Evolutionary conservation across 148 eudicot species (phyloP).

Genomic region (Diospyros lotus): DNA sequence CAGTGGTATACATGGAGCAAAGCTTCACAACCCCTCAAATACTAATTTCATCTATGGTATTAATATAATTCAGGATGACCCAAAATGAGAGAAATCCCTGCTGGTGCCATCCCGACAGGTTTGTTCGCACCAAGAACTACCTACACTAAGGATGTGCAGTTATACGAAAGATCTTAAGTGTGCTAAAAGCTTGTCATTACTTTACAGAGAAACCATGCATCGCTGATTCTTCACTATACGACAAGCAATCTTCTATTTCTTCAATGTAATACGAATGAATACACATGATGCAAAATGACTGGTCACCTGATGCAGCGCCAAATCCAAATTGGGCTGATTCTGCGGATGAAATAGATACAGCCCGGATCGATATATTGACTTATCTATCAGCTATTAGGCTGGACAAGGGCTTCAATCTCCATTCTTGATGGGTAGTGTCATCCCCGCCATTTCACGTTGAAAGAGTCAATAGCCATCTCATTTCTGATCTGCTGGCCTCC

Average conservation of each 20-base stretch:
- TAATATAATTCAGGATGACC: background rate
- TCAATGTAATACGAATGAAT: background rate
- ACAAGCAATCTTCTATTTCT: background rate
- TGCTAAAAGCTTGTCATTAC: background rate
- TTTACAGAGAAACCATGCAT: background rate
- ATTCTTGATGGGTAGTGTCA: background rate
- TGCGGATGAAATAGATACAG: background rate
- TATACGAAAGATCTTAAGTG: background rate
- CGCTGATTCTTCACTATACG: background rate
- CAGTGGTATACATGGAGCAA: background rate
- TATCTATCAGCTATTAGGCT: background rate
- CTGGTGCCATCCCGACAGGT: background rate
- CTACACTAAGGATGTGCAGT: background rate
- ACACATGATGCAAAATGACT: background rate
- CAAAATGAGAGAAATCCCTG: background rate
- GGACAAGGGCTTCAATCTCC: background rate
- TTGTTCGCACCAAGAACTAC: background rate
- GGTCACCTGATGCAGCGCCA: slow-evolving; percentile 9
- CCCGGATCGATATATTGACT: background rate
- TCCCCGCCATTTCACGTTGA: background rate
- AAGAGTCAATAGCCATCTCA: background rate
- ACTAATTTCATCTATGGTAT: background rate
- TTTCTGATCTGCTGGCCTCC: background rate
- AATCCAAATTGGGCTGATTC: background rate
- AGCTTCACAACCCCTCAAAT: background rate